These are phyloP conservation scores for Prunus padus DNA, from an alignment of 306 rosid genomes.

Conservation along the genomic window DNA sequence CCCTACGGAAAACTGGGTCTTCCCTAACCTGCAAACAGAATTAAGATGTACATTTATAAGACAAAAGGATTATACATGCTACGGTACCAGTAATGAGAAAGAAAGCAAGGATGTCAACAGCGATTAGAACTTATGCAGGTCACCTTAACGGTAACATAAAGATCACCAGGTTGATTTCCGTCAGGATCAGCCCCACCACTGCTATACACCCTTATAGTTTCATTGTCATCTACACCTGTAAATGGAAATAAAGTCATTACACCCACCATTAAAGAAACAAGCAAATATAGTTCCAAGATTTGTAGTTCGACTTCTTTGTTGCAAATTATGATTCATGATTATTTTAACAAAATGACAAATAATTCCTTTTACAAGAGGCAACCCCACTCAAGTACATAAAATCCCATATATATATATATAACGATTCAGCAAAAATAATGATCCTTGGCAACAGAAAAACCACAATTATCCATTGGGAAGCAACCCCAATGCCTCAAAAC, in stretches of 20 bases:
- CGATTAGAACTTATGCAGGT: neutral
- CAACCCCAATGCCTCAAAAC: neutral
- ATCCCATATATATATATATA: neutral
- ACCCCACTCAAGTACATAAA: neutral
- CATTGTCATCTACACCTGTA: constrained; percentile 74
- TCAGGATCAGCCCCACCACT: constrained; percentile 94
- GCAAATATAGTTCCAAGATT: neutral
- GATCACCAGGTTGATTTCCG: constrained; percentile 84
- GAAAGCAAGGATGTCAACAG: neutral
- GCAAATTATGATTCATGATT: neutral
- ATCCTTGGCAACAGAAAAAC: neutral
- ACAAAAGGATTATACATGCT: neutral
- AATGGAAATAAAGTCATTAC: constrained; percentile 25
- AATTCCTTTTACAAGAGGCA: neutral
- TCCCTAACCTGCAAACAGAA: constrained; percentile 58
- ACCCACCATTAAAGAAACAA: constrained; percentile 1
- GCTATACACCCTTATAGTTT: constrained; percentile 55
- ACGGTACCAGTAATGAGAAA: neutral
- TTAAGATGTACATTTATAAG: neutral
- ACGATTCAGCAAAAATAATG: neutral
- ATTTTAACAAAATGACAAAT: neutral
- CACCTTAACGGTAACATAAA: constrained; percentile 70
- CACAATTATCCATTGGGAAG: neutral
- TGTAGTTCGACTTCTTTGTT: neutral
- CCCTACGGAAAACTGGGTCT: constrained; percentile 89